These are phyloP conservation scores for Piper longum DNA, from an alignment of 164 flowering plant genomes.

Conservation along the genomic window DNA sequence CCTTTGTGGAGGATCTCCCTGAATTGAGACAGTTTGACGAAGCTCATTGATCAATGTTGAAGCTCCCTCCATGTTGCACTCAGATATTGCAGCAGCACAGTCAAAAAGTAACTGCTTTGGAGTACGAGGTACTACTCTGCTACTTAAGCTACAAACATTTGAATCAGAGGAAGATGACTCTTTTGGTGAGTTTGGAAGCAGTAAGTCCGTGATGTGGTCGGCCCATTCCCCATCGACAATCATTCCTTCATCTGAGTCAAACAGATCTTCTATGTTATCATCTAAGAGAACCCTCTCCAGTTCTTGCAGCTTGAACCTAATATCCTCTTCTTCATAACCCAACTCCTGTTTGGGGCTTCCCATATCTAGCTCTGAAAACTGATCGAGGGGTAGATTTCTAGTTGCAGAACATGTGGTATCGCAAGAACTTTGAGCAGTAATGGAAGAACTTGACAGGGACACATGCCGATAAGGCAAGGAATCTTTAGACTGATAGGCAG, in stretches of 20 bases:
- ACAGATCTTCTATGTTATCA: constrained; percentile 33
- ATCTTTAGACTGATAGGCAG: constrained; percentile 16
- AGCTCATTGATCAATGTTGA: constrained; percentile 45
- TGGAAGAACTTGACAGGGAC: constrained; percentile 13
- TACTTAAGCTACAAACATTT: constrained; percentile 47
- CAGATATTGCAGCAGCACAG: constrained; percentile 66
- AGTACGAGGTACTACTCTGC: constrained; percentile 20
- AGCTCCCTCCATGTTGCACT: constrained; percentile 56
- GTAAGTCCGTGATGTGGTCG: constrained; percentile 20
- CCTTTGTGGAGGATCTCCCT: constrained; percentile 84
- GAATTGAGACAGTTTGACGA: constrained; percentile 69
- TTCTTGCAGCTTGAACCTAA: constrained; percentile 66
- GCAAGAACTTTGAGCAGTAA: constrained; percentile 14
- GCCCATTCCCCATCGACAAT: constrained; percentile 58
- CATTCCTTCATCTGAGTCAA: constrained; percentile 29
- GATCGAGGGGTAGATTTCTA: constrained; percentile 9
- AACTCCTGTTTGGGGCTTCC: constrained; percentile 26
- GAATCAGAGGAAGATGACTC: constrained; percentile 66
- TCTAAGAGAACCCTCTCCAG: constrained; percentile 59
- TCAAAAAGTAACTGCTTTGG: constrained; percentile 62
- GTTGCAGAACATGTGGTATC: constrained; percentile 7
- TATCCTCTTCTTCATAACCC: constrained; percentile 41
- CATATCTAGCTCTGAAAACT: constrained; percentile 22
- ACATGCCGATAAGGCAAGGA: constrained; percentile 16
- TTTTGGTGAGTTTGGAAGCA: constrained; percentile 53